These are phyloP conservation scores for Lactarius tabidus DNA, from an alignment of 768 basidiomycete species.

Conservation along the genomic window DNA sequence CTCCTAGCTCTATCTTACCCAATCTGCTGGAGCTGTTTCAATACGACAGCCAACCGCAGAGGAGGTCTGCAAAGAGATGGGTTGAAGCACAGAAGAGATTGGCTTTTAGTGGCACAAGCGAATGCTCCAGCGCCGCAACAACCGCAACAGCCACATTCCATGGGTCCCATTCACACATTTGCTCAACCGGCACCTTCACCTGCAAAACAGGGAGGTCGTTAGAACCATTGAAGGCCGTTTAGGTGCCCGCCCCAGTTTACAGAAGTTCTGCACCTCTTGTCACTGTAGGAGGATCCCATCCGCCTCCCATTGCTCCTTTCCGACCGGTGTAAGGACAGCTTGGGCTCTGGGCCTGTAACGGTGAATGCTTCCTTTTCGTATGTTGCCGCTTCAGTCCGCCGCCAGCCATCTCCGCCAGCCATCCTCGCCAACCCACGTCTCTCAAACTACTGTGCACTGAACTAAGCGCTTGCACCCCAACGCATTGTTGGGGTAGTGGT, in stretches of 20 bases:
- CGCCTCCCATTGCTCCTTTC: conserved; percentile 3
- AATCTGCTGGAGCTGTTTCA: background rate
- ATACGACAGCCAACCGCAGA: background rate
- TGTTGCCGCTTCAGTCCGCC: no score
- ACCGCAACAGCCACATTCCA: conserved; percentile 6
- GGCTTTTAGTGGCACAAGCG: background rate
- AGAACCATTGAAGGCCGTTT: no score
- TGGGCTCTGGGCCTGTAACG: no score
- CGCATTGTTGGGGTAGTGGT: no score
- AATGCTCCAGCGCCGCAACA: conserved; percentile 5
- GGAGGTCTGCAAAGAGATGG: conserved; percentile 10
- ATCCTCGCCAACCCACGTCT: no score
- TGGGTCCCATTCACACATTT: background rate
- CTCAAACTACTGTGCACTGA: no score
- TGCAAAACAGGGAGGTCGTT: no score
- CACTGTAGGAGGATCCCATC: conserved; percentile 1
- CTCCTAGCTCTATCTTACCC: background rate
- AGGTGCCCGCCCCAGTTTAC: no score
- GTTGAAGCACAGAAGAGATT: conserved; percentile 7
- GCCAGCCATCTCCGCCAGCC: no score
- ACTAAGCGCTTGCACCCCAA: no score
- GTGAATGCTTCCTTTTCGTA: no score
- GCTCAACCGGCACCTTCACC: background rate
- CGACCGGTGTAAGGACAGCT: no score
- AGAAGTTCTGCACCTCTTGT: background rate